Base-by-base conservation (phyloP, 345 rosid species). In the Citrus trifoliata region DNA sequence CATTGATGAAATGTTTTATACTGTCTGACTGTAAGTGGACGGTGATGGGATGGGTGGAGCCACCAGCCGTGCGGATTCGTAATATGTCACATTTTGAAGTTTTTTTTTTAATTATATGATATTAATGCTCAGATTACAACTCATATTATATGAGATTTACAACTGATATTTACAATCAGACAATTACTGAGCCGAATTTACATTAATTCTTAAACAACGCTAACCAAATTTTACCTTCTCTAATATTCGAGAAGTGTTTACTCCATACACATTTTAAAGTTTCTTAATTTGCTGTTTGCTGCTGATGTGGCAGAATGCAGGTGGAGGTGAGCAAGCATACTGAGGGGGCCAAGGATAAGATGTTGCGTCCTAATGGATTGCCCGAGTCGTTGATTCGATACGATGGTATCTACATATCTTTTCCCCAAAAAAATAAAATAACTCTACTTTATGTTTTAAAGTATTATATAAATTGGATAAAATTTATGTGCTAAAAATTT, bases 301-400 rank as follows among this genome's bases (percentile, higher is more conserved):
- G 82, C 3, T 85, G 77, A 80, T 59, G 35, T 81, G 88, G 63
- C 86, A 95, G 99, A 65, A 95, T 95, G 99, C 98, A 82, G 85
- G 97, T 95, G 87, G 99, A 95, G 81, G 99, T 93, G 82, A 95
- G 98, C 91, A 93, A 92, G 86, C 92, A 87, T 33, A 95, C 99
- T 1, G 98, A 95, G 84, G 98, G 99, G 46, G 63, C 88, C 84
- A 93, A 90, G 89, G 99, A 93, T 28, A 95, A 93, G 84, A 67
- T 38, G 76, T 10, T 90, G 37, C 91, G 99, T 32, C 99, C 99
- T 77, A 95, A 93, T 86, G 99, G 99, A 84, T 83, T 95, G 86
- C 96, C 99, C 0, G 99, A 93, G 81, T 95, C 99, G 76, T 86
- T 95, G 71, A 95, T 95, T 60, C 90, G 96, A 79, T 95, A 95